A percentile compares a stretch with the other conserved stretches of the same genome.
Evolutionary conservation across 2,329 filamentous ascomycete species (phyloP).

Genomic region (Fusarium subglutinans): DNA sequence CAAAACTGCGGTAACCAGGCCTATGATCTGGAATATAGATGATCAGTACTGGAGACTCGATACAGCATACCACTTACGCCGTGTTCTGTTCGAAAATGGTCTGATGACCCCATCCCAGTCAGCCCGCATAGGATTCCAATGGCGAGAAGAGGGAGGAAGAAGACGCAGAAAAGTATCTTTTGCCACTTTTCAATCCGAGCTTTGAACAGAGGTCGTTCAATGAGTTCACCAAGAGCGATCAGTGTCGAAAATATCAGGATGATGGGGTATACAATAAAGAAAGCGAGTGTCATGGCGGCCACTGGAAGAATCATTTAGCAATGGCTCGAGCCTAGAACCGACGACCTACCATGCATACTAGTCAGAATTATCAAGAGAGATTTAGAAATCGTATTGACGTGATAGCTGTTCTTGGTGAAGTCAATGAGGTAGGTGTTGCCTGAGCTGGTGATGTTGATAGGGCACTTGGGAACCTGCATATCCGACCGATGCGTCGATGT

Average conservation of each 20-base stretch:
- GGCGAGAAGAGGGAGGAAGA: not conserved
- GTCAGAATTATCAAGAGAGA: not conserved
- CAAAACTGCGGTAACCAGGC: not conserved
- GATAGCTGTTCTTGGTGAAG: not conserved
- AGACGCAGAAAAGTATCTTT: not conserved
- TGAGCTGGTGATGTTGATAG: not conserved
- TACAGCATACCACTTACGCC: not conserved
- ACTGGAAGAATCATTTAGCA: not conserved
- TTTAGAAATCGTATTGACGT: not conserved
- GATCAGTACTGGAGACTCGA: no score
- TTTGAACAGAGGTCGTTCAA: not conserved
- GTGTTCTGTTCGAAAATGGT: not conserved
- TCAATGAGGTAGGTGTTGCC: not conserved
- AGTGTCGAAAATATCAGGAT: not conserved
- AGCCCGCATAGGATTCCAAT: not conserved
- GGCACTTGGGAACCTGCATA: not conserved
- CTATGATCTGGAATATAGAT: rapidly evolving
- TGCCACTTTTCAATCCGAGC: not conserved
- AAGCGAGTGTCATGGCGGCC: not conserved
- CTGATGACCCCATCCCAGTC: not conserved
- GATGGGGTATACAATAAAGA: not conserved
- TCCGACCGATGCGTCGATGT: not conserved
- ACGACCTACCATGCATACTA: not conserved
- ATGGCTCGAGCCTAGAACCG: not conserved
- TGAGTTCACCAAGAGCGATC: not conserved